phyloP scores from a whole-genome alignment of 345 rosid genomes.

The Melastoma malabathricum region DNA sequence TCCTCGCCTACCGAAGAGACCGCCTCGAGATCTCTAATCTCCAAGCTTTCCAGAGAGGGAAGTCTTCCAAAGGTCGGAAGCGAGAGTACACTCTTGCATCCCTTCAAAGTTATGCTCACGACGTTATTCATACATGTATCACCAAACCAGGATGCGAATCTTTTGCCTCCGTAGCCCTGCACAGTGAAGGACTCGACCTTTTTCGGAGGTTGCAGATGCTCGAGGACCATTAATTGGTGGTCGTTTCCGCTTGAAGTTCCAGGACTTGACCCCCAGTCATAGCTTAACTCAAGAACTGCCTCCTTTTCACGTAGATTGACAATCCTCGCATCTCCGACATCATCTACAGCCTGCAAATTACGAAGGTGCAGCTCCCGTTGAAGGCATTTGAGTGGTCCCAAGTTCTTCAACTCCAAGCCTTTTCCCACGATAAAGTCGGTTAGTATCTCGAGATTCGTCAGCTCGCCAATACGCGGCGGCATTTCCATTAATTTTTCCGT shows the following conservation, averaged over 20 bases:
- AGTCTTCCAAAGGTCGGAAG: slow-evolving; percentile 19
- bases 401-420: background rate
- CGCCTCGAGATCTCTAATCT: slow-evolving; percentile 4
- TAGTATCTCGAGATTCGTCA: background rate
- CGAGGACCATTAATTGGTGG: background rate
- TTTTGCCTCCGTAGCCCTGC: background rate
- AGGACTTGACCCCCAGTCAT: background rate
- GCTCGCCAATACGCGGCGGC: background rate
- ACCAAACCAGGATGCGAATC: background rate
- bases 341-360: slow-evolving; percentile 2
- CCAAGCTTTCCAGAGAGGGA: slow-evolving; percentile 8
- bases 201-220: background rate
- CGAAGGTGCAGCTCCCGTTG: slow-evolving; percentile 2
- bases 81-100: slow-evolving; percentile 1
- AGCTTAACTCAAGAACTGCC: background rate
- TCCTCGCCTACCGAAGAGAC: background rate
- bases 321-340: slow-evolving; percentile 1
- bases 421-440: background rate
- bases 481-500: background rate
- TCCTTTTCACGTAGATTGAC: background rate
- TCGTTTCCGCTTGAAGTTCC: background rate
- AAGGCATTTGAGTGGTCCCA: background rate
- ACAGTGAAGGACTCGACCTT: background rate
- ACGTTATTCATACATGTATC: background rate
- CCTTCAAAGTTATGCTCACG: background rate